Evolutionary conservation across 306 rosid species (phyloP), one percentile per base, ranked within the genome.

Genomic region (Vigna hirtella): DNA sequence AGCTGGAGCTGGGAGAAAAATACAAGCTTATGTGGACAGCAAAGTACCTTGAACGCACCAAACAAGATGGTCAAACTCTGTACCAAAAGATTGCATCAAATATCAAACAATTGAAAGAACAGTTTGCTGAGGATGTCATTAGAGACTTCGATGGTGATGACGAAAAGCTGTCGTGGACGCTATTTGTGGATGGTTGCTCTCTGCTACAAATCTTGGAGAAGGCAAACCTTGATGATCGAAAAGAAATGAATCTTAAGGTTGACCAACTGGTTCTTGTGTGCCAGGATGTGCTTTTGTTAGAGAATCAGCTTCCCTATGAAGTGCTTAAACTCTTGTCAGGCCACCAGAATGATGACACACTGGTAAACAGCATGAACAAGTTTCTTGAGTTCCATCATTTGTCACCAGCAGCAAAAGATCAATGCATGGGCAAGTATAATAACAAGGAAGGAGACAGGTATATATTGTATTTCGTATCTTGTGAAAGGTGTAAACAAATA

Each of bases 221-320:
- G 7, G 58, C 24, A 16, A 11, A 70, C 7, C 16, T 58, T 26
- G 0, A 7, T 1, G 0, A 28, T 3, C 7, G 62, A 8, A n/a
- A 56, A n/a, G 58, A 36, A 16, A 22, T 77, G 76, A 30, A 57
- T 0, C 10, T 67, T 0, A 66, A 81, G 66, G 28, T 34, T 45
- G 80, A 74, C 4, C 65, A 74, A 36, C 34, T 81, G 0, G 72
- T 42, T 47, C 84, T 74, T 66, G 48, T 67, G 51, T 40, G 16
- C 10, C 68, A 20, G 49, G 80, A 81, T 49, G 71, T 67, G 70
- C 71, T 81, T 17, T 67, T 81, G 80, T 49, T 81, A 8, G 84
- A 81, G 76, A 81, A 66, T 40, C 84, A 81, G 4, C 36, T 81
- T 56, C 84, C 80, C 11, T 81, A 5, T 14, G 13, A 45, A 4